Base-by-base conservation (phyloP, 345 rosid species). In the Citrus unshiu region DNA sequence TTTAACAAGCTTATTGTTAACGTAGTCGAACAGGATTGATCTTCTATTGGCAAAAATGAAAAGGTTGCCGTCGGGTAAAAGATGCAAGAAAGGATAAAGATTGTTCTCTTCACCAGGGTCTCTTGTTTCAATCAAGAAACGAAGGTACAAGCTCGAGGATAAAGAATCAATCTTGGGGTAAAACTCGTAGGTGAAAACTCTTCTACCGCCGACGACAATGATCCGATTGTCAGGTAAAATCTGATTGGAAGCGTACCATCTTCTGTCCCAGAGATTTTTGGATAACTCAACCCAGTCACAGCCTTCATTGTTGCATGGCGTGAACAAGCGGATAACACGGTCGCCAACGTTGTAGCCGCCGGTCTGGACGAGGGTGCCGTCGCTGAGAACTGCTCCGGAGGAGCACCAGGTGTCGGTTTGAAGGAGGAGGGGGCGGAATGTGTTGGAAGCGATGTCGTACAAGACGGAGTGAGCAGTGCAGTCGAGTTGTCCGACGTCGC, bases 161-260 rank as follows among this genome's bases (percentile, higher is more conserved):
- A 22, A 39, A 10, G 85, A 80, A 34, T 74, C 56, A 60, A 65
- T 63, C 82, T 88, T 91, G 68, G 93, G 95, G 74, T 82, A 85
- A 82, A 91, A 91, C 86, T 91, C 95, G 85, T 88, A 91, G 14
- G 86, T 75, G 56, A 89, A 91, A 14, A 86, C 89, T 75, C 85
- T 90, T 76, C 97, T 85, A 1, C 97, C 98, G 4, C 98, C 97
- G 77, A 93, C 80, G 60, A 95, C 76, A 25, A 91, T 87, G 46
- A 93, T 79, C 64, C 97, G 78, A 18, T 96, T 96, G 73, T 95
- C 97, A 9, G 97, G 97, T 3, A 95, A 83, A 46, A 90, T 83
- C 82, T 93, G 95, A 60, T 95, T 95, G 10, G 94, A 80, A 22
- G 97, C 85, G 65, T 95, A 95, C 98, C 98, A 93, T 58, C 98